phyloP scores from a whole-genome alignment of 2,329 filamentous ascomycete genomes.

The Hirsutella minnesotensis region DNA sequence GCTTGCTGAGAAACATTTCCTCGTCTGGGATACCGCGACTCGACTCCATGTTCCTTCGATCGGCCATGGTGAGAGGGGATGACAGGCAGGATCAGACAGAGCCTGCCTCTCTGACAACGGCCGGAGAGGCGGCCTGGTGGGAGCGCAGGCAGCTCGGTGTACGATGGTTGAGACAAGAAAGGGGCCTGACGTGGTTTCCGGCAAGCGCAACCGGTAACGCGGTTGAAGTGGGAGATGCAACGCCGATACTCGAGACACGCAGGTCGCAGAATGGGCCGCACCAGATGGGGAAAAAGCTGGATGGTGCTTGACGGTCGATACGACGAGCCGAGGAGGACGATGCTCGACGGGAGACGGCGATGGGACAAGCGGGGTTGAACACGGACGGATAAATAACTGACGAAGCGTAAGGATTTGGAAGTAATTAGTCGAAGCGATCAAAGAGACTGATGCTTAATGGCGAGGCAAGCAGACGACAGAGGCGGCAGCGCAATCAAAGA shows the following conservation, averaged over 20 bases:
- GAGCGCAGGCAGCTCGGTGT: neutral
- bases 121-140: neutral
- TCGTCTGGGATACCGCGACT: constrained; percentile 60
- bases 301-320: neutral
- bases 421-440: too few relatives aligned
- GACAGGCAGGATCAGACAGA: neutral
- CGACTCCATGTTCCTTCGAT: constrained; percentile 31
- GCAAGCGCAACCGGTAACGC: neutral
- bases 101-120: neutral
- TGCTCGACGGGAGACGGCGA: neutral
- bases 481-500: too few relatives aligned
- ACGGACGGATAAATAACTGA: too few relatives aligned
- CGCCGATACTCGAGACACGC: neutral
- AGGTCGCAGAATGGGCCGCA: neutral
- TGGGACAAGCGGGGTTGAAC: neutral
- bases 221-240: neutral
- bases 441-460: too few relatives aligned
- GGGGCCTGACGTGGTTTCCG: neutral
- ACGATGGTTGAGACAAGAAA: neutral
- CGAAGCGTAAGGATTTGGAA: too few relatives aligned
- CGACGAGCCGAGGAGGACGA: neutral
- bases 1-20: constrained; percentile 68
- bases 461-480: too few relatives aligned
- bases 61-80: constrained; percentile 4
- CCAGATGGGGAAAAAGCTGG: neutral